Evolutionary conservation across 495 filamentous ascomycete species (phyloP).

Genomic region (Annulohypoxylon moriforme): DNA sequence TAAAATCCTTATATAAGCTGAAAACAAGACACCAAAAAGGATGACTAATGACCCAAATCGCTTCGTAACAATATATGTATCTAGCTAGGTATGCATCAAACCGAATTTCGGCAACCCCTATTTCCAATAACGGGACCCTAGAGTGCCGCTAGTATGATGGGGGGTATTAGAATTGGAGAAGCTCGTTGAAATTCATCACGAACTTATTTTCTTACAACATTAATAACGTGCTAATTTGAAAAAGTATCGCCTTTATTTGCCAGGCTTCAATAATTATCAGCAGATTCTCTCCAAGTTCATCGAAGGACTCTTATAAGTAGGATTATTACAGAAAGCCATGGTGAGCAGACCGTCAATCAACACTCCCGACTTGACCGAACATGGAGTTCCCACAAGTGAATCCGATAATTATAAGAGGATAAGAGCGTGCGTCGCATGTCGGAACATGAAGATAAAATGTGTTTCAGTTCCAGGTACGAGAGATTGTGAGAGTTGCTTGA

Average conservation of each 20-base stretch:
- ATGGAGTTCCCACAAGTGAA: constrained; percentile 19
- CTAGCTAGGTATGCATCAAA: neutral
- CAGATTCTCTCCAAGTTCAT: no score
- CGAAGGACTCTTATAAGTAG: no score
- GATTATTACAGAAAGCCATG: constrained; percentile 5
- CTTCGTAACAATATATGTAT: no score
- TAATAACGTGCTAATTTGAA: no score
- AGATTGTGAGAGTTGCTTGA: constrained; percentile 36
- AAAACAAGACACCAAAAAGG: no score
- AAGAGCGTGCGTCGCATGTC: constrained; percentile 37
- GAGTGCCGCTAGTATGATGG: no score
- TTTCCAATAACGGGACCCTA: neutral
- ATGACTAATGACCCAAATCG: no score
- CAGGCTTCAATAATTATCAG: no score
- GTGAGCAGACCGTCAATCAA: neutral
- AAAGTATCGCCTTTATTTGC: no score
- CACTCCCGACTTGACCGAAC: constrained; percentile 4
- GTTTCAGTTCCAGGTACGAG: constrained; percentile 34
- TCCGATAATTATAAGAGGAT: constrained; percentile 18
- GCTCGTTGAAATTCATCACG: no score
- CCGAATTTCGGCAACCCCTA: neutral
- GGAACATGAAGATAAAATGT: constrained; percentile 43
- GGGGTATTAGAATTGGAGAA: neutral
- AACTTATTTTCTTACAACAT: no score
- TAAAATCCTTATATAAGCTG: no score